Base-by-base conservation (phyloP, 176 grass and related monocot genomes). In the Carex cristatella region DNA sequence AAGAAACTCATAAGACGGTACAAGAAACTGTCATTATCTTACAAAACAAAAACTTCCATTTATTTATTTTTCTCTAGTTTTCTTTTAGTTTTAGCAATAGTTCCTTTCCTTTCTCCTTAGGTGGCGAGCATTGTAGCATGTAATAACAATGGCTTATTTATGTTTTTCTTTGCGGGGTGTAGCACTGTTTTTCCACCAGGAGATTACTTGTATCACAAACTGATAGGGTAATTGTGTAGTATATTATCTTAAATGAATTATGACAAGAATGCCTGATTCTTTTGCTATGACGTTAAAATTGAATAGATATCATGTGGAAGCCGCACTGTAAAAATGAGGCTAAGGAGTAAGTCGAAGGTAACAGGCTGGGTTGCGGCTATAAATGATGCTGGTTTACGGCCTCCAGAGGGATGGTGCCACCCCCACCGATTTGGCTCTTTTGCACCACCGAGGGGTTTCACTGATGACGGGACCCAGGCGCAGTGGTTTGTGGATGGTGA, bases 381-480 rank as follows among this genome's bases (percentile, higher is more conserved):
- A 88, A 97, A 98, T 80, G 92, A 94, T 87, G 91, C 92, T 62
- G 89, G 76, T 44, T 85, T 94, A 87, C 89, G 94, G 80, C 89
- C 92, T 86, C 92, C 92, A 19, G 95, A 98, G 33, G 95, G 95
- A 23, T 98, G 95, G 95, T 98, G 88, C 48, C 90, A 97, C 81
- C 92, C 92, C 85, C 92, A 97, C 81, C 89, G 95, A n/a, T 94
- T 93, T 90, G 92, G 95, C 76, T 97, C 95, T 69, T 97, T 97
- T 91, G 95, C 92, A 75, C 95, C 95, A 82, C 95, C 90, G n/a
- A 91, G 95, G 56, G 90, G 95, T 74, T 81, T 97, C 79, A 86
- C 91, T 84, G 91, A 94, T 35, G 92, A 94, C 79, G 95, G 89
- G 10, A 91, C 90, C 87, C 79, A 85, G 82, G 95, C 85, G 51